Base-by-base conservation (phyloP, 768 basidiomycete species). In the Favolaschia claudopus region DNA sequence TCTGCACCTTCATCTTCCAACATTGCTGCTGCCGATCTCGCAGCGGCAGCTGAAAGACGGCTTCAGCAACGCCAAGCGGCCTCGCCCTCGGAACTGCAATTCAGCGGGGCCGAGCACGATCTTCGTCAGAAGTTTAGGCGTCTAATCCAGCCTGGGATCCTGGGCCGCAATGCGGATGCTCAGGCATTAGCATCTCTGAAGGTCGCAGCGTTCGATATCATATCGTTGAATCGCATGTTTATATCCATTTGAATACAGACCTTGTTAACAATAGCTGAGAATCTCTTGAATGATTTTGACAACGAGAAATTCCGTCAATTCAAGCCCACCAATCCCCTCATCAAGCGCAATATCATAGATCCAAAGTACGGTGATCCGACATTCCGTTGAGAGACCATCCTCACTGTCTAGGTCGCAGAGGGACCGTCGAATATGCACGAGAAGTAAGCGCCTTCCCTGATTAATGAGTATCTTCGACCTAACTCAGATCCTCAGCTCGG, bases 371-470 rank as follows among this genome's bases (percentile, higher is more conserved):
- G n/a, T n/a, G 62, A 20, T 29, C 29, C 10, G 25, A 27, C 6
- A 29, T 17, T 33, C 27, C n/a, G 27, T 32, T 24, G 20, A 9
- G 9, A 17, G 2, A 22, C 27, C 25, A 22, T 34, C 13, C 40
- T 43, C 48, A 63, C 40, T 13, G 20, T 40, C 7, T 34, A 12
- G 37, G 22, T 25, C 12, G 5, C 12, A 60, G 58, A 73, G 90
- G 92, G 3, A 81, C 89, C 0, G 74, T 95, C 34, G 92, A 95
- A 70, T 94, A 90, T 75, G 91, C 89, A 1, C 79, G 91, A 37
- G 90, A 84, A 67, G 92, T 91, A 28, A 73, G 89, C 80, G 15
- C 4, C 27, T n/a, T 10, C 48, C n/a, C 19, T 29, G 62, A 19
- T 20, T 46, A 50, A 25, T 48, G 14, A 44, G 28, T 51, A 48